These are phyloP conservation scores for Betula pendula DNA, from an alignment of 306 rosid species.

Conservation along the genomic window DNA sequence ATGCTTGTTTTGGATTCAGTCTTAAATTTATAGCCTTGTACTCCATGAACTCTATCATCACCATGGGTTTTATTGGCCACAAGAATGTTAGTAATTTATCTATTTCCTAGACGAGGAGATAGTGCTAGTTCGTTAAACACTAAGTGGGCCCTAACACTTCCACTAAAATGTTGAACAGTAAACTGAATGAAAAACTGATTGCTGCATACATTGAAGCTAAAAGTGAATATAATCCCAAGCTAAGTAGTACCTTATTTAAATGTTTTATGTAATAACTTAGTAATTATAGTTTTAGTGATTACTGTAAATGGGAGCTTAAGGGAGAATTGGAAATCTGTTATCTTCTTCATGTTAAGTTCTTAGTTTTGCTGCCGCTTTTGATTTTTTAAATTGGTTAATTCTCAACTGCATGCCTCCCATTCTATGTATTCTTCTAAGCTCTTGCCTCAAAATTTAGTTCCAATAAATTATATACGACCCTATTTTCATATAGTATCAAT, in stretches of 20 bases:
- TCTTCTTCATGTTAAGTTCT: neutral
- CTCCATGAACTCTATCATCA: neutral
- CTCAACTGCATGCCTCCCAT: neutral
- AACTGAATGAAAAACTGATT: neutral
- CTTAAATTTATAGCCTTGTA: neutral
- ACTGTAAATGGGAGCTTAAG: too few species aligned
- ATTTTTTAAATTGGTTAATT: neutral
- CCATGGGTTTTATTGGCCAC: neutral
- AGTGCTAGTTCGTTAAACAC: neutral
- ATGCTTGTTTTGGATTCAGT: neutral
- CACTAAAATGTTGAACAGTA: neutral
- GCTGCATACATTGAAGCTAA: neutral
- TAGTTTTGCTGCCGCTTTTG: neutral
- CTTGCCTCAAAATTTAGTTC: neutral
- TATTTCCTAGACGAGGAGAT: neutral
- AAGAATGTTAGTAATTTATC: neutral
- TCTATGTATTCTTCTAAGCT: neutral
- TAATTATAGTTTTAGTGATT: too few species aligned
- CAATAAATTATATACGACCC: neutral
- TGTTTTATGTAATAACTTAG: too few species aligned
- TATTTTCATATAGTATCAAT: neutral
- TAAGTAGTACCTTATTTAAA: neutral
- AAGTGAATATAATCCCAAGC: neutral
- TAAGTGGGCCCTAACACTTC: neutral
- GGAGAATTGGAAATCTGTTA: too few species aligned